Percentiles rank a stretch among this genome's conserved stretches.
Evolutionary conservation across 140 eudicot species (phyloP).

Genomic region (Senecio squalidus): DNA sequence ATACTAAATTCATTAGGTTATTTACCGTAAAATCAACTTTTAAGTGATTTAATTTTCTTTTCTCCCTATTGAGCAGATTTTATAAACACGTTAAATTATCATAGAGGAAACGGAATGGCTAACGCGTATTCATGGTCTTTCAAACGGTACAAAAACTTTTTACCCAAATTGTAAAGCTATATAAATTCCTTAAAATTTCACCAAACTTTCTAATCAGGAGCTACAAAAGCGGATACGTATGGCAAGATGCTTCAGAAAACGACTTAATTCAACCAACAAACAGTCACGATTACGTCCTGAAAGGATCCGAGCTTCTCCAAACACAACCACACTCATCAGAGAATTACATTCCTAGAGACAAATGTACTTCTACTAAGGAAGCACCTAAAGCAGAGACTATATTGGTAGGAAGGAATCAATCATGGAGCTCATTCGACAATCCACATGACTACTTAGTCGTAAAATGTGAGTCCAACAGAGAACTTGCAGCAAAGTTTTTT

Average conservation of each 20-base stretch:
- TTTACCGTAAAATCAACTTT: background rate
- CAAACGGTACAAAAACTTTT: conserved; percentile 41
- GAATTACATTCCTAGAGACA: background rate
- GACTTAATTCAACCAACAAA: conserved; percentile 56
- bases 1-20: too few species aligned
- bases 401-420: conserved; percentile 34
- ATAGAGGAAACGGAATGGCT: conserved; percentile 62
- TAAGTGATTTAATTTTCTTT: background rate
- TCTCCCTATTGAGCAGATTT: conserved; percentile 35
- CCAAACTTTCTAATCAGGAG: conserved; percentile 33
- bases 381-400: background rate
- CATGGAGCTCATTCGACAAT: conserved; percentile 66
- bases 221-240: conserved; percentile 67
- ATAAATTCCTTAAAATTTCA: background rate
- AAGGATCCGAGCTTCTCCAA: conserved; percentile 55
- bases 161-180: background rate
- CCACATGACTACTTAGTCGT: conserved; percentile 44
- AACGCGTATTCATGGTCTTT: conserved; percentile 69
- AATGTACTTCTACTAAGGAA: conserved; percentile 1
- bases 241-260: conserved; percentile 57
- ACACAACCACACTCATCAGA: conserved; percentile 18
- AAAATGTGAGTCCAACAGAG: conserved; percentile 52
- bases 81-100: conserved; percentile 44
- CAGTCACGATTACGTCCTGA: conserved; percentile 53
- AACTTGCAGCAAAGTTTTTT: conserved; percentile 33